These are phyloP conservation scores for Pichia sp. DNA, from an alignment of 1,139 yeast genomes.

Conservation along the genomic window DNA sequence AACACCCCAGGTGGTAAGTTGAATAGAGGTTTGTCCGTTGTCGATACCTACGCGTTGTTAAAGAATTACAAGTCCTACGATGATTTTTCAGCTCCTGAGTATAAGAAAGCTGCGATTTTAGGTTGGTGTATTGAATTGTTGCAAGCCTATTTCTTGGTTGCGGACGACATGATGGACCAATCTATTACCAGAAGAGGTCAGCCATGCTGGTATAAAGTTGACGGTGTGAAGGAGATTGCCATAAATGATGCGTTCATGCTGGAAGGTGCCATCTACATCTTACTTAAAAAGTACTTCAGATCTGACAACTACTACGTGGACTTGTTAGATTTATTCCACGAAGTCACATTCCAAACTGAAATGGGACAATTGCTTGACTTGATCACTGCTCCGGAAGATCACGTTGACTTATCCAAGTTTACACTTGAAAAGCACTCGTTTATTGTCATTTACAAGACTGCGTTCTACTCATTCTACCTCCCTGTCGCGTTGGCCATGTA, in stretches of 20 bases:
- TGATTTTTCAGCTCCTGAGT: constrained; percentile 61
- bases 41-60: constrained; percentile 83
- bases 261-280: constrained; percentile 87
- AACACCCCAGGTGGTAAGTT: constrained; percentile 96
- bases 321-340: constrained; percentile 86
- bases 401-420: constrained; percentile 82
- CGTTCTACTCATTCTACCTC: constrained; percentile 93
- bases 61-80: constrained; percentile 54
- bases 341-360: constrained; percentile 95
- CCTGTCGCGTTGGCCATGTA: constrained; percentile 97
- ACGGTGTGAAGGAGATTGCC: constrained; percentile 84
- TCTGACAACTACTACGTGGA: constrained; percentile 81
- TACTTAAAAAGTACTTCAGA: constrained; percentile 86
- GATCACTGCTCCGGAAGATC: constrained; percentile 95
- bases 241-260: constrained; percentile 97
- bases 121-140: constrained; percentile 96
- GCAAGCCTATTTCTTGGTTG: constrained; percentile 95
- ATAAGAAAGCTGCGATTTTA: constrained; percentile 77
- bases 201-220: constrained; percentile 91
- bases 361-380: constrained; percentile 93
- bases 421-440: constrained; percentile 87
- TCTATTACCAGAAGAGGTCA: constrained; percentile 98
- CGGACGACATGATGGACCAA: constrained; percentile 98
- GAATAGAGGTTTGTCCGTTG: constrained; percentile 93
- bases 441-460: constrained; percentile 95